These are phyloP conservation scores for Xylaria longipes DNA, from an alignment of 495 filamentous ascomycete genomes.

Conservation along the genomic window DNA sequence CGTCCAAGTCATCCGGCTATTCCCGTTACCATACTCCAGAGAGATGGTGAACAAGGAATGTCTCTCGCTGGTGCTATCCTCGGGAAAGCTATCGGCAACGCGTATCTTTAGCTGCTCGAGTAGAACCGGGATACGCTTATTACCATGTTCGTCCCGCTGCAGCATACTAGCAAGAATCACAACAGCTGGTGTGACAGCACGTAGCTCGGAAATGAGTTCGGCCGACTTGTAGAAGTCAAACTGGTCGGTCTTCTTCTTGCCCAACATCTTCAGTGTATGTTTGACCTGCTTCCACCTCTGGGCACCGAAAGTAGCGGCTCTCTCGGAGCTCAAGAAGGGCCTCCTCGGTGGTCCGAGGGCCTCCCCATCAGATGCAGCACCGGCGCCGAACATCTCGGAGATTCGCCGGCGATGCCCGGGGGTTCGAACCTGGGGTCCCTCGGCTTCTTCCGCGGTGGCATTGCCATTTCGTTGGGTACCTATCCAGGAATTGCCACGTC, in stretches of 20 bases:
- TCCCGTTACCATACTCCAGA: constrained; percentile 93
- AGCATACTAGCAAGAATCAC: constrained; percentile 96
- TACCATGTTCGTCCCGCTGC: constrained; percentile 94
- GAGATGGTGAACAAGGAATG: constrained; percentile 91
- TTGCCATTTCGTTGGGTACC: constrained; percentile 40
- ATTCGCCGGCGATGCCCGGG: constrained; percentile 77
- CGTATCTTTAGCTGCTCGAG: constrained; percentile 93
- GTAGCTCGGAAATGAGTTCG: constrained; percentile 92
- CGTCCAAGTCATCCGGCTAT: constrained; percentile 97
- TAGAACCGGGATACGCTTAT: constrained; percentile 91
- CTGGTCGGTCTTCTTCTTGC: constrained; percentile 80
- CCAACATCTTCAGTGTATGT: constrained; percentile 80
- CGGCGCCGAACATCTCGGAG: constrained; percentile 68
- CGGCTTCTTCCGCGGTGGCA: constrained; percentile 49
- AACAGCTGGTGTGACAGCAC: constrained; percentile 88
- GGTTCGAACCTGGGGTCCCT: constrained; percentile 59
- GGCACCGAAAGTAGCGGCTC: constrained; percentile 77
- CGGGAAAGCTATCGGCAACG: constrained; percentile 76
- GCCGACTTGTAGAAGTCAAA: constrained; percentile 95
- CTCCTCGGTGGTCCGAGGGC: constrained; percentile 49
- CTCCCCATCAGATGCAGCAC: constrained; percentile 59
- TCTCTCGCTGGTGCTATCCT: constrained; percentile 69
- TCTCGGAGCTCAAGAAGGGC: constrained; percentile 63
- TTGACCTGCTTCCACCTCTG: constrained; percentile 90
- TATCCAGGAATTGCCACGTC: constrained; percentile 63